These are phyloP conservation scores for Pythium brassicae DNA, from an alignment of 352 stramenopile genomes.

Conservation along the genomic window DNA sequence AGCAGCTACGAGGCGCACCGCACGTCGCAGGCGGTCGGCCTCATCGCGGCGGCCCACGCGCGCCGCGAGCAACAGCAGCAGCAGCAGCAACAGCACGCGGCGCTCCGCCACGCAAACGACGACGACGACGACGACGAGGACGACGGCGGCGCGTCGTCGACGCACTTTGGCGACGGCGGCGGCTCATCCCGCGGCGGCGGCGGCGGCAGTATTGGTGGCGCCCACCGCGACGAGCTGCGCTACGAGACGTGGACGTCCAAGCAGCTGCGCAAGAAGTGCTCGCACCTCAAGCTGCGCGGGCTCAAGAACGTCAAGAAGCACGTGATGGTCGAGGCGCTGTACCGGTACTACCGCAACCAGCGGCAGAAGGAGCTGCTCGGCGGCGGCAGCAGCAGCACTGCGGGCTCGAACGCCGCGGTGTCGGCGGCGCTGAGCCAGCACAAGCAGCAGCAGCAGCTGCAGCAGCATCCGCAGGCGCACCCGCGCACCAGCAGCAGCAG, in stretches of 20 bases:
- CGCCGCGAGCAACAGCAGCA: constrained; percentile 1
- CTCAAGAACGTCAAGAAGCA: constrained; percentile 87
- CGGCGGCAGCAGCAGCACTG: constrained; percentile 3
- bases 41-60: not conserved
- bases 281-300: constrained; percentile 69
- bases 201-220: no score
- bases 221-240: constrained; percentile 40
- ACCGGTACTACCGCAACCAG: constrained; percentile 72
- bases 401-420: not conserved
- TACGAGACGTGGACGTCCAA: constrained; percentile 85
- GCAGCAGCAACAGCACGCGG: constrained; percentile 15
- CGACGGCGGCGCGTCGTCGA: constrained; percentile 4
- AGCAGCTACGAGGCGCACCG: not conserved
- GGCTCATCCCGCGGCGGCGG: constrained; percentile 32
- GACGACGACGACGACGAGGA: constrained; percentile 10
- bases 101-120: constrained; percentile 14
- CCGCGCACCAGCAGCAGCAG: constrained; percentile 8
- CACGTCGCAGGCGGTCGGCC: constrained; percentile 6
- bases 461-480: constrained; percentile 5
- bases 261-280: constrained; percentile 79
- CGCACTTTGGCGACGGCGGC: constrained; percentile 29
- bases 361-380: constrained; percentile 39
- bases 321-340: constrained; percentile 80
- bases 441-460: constrained; percentile 9
- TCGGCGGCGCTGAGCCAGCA: constrained; percentile 1